Conservation (phyloP, 2,329 filamentous ascomycete genomes). For the Colletotrichum eremochloae region DNA sequence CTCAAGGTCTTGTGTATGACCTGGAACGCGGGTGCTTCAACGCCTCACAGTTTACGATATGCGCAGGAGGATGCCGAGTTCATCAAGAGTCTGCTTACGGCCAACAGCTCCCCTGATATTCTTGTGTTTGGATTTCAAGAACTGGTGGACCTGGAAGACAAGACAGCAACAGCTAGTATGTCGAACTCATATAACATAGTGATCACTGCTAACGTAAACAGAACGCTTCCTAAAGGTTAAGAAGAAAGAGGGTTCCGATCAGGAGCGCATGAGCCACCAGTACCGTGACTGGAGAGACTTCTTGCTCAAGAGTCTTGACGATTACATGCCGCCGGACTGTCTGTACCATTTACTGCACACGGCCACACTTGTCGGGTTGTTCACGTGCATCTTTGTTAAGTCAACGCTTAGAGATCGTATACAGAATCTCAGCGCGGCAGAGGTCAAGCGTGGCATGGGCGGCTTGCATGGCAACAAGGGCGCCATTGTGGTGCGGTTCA, state of each 20-base stretch:
- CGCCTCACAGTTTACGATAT: slow-evolving; percentile 84
- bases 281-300: slow-evolving; percentile 98
- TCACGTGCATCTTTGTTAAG: slow-evolving; percentile 96
- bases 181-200: slow-evolving; percentile 38
- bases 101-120: slow-evolving; percentile 86
- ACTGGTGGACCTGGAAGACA: slow-evolving; percentile 97
- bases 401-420: slow-evolving; percentile 82
- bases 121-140: slow-evolving; percentile 98
- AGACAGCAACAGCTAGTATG: slow-evolving; percentile 92
- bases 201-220: slow-evolving; percentile 52
- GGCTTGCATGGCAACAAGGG: slow-evolving; percentile 97
- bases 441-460: slow-evolving; percentile 96
- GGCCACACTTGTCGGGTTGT: slow-evolving; percentile 90
- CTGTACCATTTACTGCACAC: slow-evolving; percentile 90
- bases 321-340: slow-evolving; percentile 81
- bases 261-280: slow-evolving; percentile 95
- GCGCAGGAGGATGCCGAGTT: slow-evolving; percentile 80
- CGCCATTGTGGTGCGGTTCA: slow-evolving; percentile 90
- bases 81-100: slow-evolving; percentile 82
- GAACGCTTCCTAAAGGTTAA: slow-evolving; percentile 92
- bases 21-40: slow-evolving; percentile 97
- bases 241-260: slow-evolving; percentile 84
- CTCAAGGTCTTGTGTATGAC: slow-evolving; percentile 86
- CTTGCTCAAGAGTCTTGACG: slow-evolving; percentile 83
- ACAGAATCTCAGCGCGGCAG: slow-evolving; percentile 80